phyloP scores from a whole-genome alignment of 139 green algal genomes.

The Diplosphaera chodatii region DNA sequence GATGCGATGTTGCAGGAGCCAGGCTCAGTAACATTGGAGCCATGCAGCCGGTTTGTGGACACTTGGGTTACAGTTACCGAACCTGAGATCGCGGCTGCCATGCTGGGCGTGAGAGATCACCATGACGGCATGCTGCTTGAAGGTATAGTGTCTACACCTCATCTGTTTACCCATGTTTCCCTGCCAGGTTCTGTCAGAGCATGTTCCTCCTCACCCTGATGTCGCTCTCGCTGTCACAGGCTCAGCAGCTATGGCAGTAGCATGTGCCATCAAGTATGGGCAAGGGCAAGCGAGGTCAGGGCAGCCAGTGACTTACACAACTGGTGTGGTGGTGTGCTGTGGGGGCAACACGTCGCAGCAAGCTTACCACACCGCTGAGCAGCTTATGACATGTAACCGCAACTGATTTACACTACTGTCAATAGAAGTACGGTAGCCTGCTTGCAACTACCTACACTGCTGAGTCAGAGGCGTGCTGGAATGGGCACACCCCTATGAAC shows the following conservation, averaged over 20 bases:
- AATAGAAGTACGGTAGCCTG: too few species aligned
- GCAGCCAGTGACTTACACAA: conserved; percentile 5
- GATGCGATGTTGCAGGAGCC: conserved; percentile 32
- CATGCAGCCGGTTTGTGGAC: conserved; percentile 46
- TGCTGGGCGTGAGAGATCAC: conserved; percentile 34
- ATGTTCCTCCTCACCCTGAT: too few species aligned
- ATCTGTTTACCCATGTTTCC: too few species aligned
- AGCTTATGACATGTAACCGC: not conserved
- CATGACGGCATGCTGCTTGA: conserved; percentile 42
- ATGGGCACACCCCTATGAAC: too few species aligned
- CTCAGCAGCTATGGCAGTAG: conserved; percentile 46
- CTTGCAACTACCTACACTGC: too few species aligned
- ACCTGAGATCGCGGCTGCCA: conserved; percentile 49
- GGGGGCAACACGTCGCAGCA: conserved; percentile 46
- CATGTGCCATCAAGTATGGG: conserved; percentile 25
- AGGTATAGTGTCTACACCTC: too few species aligned
- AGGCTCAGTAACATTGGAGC: conserved; percentile 36
- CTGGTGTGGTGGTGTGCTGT: conserved; percentile 40
- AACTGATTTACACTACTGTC: too few species aligned
- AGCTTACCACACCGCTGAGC: conserved; percentile 9
- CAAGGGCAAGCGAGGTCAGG: not conserved
- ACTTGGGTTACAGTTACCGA: conserved; percentile 46
- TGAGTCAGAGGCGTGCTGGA: too few species aligned
- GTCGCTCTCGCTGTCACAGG: too few species aligned
- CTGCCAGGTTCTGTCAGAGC: too few species aligned